phyloP scores from a whole-genome alignment of 2,329 filamentous ascomycete genomes.

The Claviceps monticola region DNA sequence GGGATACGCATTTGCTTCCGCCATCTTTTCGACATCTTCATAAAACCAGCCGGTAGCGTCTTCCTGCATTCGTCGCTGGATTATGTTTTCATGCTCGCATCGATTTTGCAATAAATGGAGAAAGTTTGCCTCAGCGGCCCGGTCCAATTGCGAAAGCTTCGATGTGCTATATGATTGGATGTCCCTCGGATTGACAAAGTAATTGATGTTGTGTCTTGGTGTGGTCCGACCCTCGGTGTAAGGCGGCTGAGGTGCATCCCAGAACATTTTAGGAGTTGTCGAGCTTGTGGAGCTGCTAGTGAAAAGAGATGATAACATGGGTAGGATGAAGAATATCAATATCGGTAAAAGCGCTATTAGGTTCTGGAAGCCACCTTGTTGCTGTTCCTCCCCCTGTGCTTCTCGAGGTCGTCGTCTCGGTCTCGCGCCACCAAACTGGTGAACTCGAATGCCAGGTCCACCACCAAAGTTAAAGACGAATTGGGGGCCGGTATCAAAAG shows the following conservation, averaged over 20 bases:
- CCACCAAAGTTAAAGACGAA: slow-evolving; percentile 95
- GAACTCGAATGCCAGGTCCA: slow-evolving; percentile 80
- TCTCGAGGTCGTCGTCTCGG: slow-evolving; percentile 65
- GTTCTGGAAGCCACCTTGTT: slow-evolving; percentile 39
- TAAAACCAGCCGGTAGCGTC: slow-evolving; percentile 82
- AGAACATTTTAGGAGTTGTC: slow-evolving; percentile 58
- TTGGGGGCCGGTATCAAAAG: slow-evolving; percentile 65
- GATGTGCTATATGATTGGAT: slow-evolving; percentile 53
- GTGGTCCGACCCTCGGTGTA: slow-evolving; percentile 63
- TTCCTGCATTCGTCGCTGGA: slow-evolving; percentile 54
- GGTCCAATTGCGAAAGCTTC: slow-evolving; percentile 64
- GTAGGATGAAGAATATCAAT: slow-evolving; percentile 75
- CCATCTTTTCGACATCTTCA: slow-evolving; percentile 66
- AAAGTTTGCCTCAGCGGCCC: slow-evolving; percentile 60
- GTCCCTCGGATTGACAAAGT: slow-evolving; percentile 73
- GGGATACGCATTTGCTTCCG: slow-evolving; percentile 43
- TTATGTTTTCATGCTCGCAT: slow-evolving; percentile 61
- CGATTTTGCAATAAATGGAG: slow-evolving; percentile 51
- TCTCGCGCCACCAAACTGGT: slow-evolving; percentile 77
- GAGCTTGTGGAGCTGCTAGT: slow-evolving; percentile 28
- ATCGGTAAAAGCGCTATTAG: slow-evolving; percentile 73
- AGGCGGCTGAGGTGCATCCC: slow-evolving; percentile 56
- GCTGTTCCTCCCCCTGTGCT: slow-evolving; percentile 37
- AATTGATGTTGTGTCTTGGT: slow-evolving; percentile 57
- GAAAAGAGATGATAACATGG: slow-evolving; percentile 71